A percentile compares a stretch with the other conserved stretches of the same genome.
These are phyloP conservation scores for Globisporangium nunn DNA, from an alignment of 352 stramenopile genomes.

Conservation along the genomic window DNA sequence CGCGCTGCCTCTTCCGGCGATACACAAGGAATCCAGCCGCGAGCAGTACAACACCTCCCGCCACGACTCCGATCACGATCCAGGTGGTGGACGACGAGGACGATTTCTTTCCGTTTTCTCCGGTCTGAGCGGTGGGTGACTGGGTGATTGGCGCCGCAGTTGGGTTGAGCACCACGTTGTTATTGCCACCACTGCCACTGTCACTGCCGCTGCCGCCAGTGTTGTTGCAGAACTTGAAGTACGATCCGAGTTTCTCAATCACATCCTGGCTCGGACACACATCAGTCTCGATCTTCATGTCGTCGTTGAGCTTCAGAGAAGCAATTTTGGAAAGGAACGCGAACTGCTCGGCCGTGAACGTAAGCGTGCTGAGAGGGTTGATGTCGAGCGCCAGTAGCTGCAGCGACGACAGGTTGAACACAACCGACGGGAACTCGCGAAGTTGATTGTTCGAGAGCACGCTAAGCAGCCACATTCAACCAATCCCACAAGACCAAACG, in stretches of 20 bases:
- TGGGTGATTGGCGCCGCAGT: slow-evolving; percentile 3
- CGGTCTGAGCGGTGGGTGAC: not conserved
- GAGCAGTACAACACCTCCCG: slow-evolving; percentile 27
- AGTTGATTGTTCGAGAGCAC: slow-evolving; percentile 48
- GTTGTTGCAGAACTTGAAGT: slow-evolving; percentile 49
- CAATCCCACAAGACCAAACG: not conserved
- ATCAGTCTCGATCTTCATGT: slow-evolving; percentile 27
- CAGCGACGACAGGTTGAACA: slow-evolving; percentile 55
- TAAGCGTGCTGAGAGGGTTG: slow-evolving; percentile 53
- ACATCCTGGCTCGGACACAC: slow-evolving; percentile 38
- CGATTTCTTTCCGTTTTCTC: not conserved
- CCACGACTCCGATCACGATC: slow-evolving; percentile 34
- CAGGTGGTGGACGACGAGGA: slow-evolving; percentile 25
- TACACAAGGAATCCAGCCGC: slow-evolving; percentile 27
- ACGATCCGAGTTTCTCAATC: slow-evolving; percentile 35
- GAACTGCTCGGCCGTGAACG: slow-evolving; percentile 39
- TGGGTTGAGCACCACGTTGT: slow-evolving; percentile 2
- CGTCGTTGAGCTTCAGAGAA: slow-evolving; percentile 46
- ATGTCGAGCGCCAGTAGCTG: slow-evolving; percentile 30
- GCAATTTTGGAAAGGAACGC: slow-evolving; percentile 43
- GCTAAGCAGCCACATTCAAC: slow-evolving; percentile 10
- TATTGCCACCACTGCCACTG: slow-evolving; percentile 4
- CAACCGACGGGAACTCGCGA: slow-evolving; percentile 26
- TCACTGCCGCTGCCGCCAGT: not conserved
- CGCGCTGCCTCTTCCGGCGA: slow-evolving; percentile 28